These are phyloP conservation scores for Zizania palustris DNA, from an alignment of 202 grass and related monocot genomes.

Conservation along the genomic window DNA sequence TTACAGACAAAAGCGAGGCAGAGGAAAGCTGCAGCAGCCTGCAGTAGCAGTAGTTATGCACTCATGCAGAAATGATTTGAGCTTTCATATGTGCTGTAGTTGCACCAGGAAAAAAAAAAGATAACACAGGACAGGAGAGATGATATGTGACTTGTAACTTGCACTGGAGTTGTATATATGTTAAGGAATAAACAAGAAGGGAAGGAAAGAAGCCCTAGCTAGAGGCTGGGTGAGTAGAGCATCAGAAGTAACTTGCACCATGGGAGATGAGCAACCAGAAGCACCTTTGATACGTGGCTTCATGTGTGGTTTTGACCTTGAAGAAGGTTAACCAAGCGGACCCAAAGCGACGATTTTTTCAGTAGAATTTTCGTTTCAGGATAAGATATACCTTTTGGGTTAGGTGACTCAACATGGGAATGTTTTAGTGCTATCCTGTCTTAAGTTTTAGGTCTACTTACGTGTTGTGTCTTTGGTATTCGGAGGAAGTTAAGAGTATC, in stretches of 20 bases:
- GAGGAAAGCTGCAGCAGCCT: constrained; percentile 38
- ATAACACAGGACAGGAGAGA: background rate
- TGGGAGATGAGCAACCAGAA: constrained; percentile 15
- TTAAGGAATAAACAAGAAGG: constrained; percentile 43
- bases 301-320: constrained; percentile 32
- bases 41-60: constrained; percentile 27
- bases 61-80: constrained; percentile 35
- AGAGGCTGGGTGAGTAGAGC: constrained; percentile 20
- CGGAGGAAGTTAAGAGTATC: background rate
- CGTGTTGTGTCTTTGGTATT: background rate
- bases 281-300: constrained; percentile 40
- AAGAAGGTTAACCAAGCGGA: constrained; percentile 16
- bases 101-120: constrained; percentile 29
- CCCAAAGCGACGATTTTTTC: background rate
- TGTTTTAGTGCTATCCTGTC: background rate
- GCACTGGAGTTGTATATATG: constrained; percentile 1
- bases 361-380: background rate
- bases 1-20: constrained; percentile 7
- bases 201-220: constrained; percentile 48
- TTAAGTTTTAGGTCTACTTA: background rate
- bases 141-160: constrained; percentile 46
- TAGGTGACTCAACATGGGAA: constrained; percentile 11
- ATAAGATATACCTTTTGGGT: constrained; percentile 11
- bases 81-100: constrained; percentile 16
- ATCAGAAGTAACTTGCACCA: constrained; percentile 39